These are phyloP conservation scores for Penicillium carneum DNA, from an alignment of 2,329 filamentous ascomycete species.

Conservation along the genomic window DNA sequence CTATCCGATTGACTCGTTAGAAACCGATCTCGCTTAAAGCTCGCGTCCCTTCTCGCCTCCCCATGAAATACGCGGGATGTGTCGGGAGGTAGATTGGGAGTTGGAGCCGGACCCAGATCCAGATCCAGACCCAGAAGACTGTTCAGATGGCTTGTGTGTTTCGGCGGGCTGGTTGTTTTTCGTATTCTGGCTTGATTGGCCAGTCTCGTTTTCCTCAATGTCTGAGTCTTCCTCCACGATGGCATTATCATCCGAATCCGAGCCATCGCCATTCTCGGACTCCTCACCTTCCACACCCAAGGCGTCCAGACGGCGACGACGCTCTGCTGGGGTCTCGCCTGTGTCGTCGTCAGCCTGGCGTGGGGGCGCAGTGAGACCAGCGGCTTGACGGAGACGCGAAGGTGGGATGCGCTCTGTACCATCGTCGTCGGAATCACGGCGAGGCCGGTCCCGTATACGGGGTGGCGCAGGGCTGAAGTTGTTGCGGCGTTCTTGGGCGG, in stretches of 20 bases:
- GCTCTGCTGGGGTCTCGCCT: conserved; percentile 56
- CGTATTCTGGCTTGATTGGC: conserved; percentile 26
- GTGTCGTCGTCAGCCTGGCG: conserved; percentile 46
- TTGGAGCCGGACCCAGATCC: conserved; percentile 27
- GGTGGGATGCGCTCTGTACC: conserved; percentile 54
- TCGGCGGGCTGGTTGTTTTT: conserved; percentile 45
- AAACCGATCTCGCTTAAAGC: not conserved
- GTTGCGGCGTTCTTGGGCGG: conserved; percentile 51
- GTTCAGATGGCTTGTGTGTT: conserved; percentile 38
- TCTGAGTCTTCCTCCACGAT: conserved; percentile 35
- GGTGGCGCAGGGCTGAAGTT: conserved; percentile 42
- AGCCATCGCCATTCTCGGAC: conserved; percentile 30
- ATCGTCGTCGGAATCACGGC: conserved; percentile 53
- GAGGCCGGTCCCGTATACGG: conserved; percentile 30
- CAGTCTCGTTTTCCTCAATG: conserved; percentile 34
- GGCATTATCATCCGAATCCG: conserved; percentile 39
- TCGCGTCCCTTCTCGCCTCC: conserved; percentile 51
- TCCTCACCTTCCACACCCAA: conserved; percentile 47
- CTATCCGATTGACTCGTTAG: not conserved
- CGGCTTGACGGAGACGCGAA: conserved; percentile 44
- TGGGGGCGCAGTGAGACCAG: conserved; percentile 39
- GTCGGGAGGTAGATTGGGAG: conserved; percentile 32
- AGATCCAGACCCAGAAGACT: conserved; percentile 32
- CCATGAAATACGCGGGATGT: conserved; percentile 51
- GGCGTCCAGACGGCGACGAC: conserved; percentile 55